Evolutionary conservation across 176 grass and related monocot genomes (phyloP), one percentile per base, ranked within the genome.

Genomic region (Eragrostis nindensis): DNA sequence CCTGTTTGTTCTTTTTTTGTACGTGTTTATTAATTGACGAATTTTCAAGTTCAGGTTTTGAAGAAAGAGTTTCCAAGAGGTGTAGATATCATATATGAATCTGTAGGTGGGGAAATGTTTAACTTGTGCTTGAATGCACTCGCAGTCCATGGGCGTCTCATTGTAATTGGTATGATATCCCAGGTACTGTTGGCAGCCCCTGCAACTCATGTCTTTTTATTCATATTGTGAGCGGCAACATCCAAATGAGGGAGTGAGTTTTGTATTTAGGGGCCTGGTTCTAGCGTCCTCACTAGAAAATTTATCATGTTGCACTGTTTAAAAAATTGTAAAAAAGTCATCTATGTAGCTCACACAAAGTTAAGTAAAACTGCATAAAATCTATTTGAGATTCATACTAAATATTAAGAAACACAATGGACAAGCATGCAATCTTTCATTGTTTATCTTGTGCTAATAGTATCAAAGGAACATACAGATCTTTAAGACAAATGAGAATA

Each of bases 161-260:
- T 99, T 88, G 84, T 99, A 73, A 99, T 99, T 44, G 96, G 96
- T 53, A 99, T 99, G 96, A 93, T 98, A 25, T 98, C 95, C 85
- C 95, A 98, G 95, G 92, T 95, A 90, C 6, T 32, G 60, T 68
- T 63, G 17, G 13, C 42, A 78, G 29, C 25, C 24, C 63, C 16
- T 68, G 30, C 77, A 76, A 60, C 15, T 49, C 29, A 27, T 71
- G 79, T 30, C 8, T 43, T 74, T 68, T 36, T 11, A 49, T 30
- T 44, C 57, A 70, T 55, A 12, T 62, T 70, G 50, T 69, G 36
- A 68, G 17, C 62, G 53, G 50, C 39, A 88, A 74, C n/a, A 84
- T 46, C 17, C 32, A 57, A 53, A 82, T 87, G 45, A n/a, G 30
- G 57, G 22, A 61, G 22, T 61, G 57, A 17, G n/a, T 55, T 55